A percentile compares a stretch with the other conserved stretches of the same genome.
These are phyloP conservation scores for Priceomyces fermenticarens DNA, from an alignment of 805 yeast species.

Conservation along the genomic window DNA sequence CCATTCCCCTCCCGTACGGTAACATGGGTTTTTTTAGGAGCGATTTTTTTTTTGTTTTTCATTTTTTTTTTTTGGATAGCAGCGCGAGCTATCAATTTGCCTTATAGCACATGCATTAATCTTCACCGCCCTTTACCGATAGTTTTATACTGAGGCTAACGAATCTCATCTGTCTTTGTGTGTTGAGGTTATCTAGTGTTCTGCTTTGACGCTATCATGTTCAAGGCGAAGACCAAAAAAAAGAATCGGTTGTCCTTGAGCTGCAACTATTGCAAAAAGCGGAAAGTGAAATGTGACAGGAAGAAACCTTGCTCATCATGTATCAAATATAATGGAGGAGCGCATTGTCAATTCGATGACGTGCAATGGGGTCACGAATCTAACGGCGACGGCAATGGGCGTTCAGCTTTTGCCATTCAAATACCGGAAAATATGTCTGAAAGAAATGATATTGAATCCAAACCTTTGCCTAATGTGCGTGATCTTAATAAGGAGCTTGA, in stretches of 20 bases:
- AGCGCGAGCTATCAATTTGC: no score
- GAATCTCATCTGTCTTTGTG: no score
- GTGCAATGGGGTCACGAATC: not conserved
- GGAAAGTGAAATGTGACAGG: conserved; percentile 39
- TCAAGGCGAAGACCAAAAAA: conserved; percentile 9
- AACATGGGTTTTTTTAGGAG: no score
- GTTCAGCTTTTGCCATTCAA: no score
- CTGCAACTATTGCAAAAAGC: conserved; percentile 31
- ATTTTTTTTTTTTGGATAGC: no score
- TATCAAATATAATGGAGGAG: conserved; percentile 19
- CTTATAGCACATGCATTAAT: no score
- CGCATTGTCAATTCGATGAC: conserved; percentile 23
- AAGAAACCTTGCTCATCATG: conserved; percentile 34
- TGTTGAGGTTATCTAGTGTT: no score
- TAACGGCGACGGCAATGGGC: no score
- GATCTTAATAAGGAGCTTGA: not conserved
- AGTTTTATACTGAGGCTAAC: no score
- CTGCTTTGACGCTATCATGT: not conserved
- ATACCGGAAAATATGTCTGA: not conserved
- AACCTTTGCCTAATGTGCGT: not conserved
- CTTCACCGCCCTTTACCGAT: no score
- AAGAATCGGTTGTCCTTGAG: conserved; percentile 27
- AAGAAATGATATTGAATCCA: not conserved
- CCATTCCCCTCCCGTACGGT: no score
- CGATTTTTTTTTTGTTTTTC: no score